Conservation (phyloP, 495 filamentous ascomycete genomes). For the Wilcoxina mikolae region DNA sequence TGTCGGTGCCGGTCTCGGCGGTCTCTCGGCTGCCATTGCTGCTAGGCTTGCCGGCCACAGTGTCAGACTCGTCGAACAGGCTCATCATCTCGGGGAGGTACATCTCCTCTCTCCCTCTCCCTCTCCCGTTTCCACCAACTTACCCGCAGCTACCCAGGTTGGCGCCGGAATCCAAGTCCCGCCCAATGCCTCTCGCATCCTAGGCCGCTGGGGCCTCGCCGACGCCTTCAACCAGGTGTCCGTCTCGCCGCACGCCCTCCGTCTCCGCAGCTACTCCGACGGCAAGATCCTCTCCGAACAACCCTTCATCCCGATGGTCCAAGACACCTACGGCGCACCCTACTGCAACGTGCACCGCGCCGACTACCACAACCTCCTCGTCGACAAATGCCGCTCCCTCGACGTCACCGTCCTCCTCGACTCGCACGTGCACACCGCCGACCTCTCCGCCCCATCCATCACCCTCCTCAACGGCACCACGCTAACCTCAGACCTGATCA, state of each 20-base stretch:
- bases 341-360: constrained; percentile 43
- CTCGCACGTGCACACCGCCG: constrained; percentile 29
- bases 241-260: constrained; percentile 13
- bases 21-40: constrained; percentile 50
- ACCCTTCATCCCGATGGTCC: constrained; percentile 28
- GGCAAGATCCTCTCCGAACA: constrained; percentile 28
- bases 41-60: constrained; percentile 44
- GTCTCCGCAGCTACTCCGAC: constrained; percentile 24
- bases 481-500: constrained; percentile 37
- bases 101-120: constrained; percentile 12
- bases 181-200: constrained; percentile 33
- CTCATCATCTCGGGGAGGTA: constrained; percentile 44
- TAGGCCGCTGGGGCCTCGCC: constrained; percentile 25
- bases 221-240: constrained; percentile 10
- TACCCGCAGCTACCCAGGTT: constrained; percentile 18
- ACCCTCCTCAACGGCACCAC: constrained; percentile 27
- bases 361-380: constrained; percentile 38
- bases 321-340: constrained; percentile 35
- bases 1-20: constrained; percentile 54
- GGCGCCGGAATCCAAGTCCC: constrained; percentile 37
- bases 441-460: constrained; percentile 32
- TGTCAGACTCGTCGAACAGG: constrained; percentile 48
- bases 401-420: constrained; percentile 33
- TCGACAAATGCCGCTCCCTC: constrained; percentile 30
- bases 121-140: constrained; percentile 17